Conservation (phyloP, 306 rosid species). For the Delonix regia region DNA sequence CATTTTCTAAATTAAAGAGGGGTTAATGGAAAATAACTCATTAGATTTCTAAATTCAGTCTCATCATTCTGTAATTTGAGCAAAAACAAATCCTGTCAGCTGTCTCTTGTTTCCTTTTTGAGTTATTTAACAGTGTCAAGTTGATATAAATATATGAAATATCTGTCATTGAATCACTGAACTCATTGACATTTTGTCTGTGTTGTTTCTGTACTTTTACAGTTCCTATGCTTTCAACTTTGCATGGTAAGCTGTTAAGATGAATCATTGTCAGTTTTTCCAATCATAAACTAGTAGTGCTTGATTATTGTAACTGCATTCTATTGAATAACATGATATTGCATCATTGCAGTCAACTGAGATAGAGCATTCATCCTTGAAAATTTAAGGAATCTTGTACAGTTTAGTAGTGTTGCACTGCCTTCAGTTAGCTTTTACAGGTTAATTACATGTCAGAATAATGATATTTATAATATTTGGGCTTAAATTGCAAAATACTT, state of each 20-base stretch:
- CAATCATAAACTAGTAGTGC: neutral
- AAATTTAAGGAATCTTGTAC: slow-evolving; percentile 70
- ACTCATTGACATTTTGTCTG: too few relatives aligned
- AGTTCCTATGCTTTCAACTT: slow-evolving; percentile 14
- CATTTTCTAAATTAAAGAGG: neutral
- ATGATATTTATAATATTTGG: slow-evolving; percentile 27
- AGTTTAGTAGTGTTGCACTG: slow-evolving; percentile 76
- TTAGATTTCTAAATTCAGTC: slow-evolving; percentile 8
- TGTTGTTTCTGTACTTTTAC: slow-evolving; percentile 21
- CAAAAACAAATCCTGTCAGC: neutral
- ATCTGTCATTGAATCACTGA: too few relatives aligned
- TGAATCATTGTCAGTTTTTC: slow-evolving; percentile 18
- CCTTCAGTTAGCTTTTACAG: slow-evolving; percentile 54
- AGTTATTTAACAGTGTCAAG: neutral
- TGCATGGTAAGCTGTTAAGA: neutral
- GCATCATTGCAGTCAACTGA: slow-evolving; percentile 68
- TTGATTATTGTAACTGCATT: neutral
- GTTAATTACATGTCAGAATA: slow-evolving; percentile 27
- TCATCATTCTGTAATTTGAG: neutral
- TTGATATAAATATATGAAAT: neutral
- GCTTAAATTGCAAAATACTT: slow-evolving; percentile 31
- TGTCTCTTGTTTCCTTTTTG: neutral
- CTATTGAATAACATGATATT: slow-evolving; percentile 33
- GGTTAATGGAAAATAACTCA: neutral
- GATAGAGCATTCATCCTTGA: slow-evolving; percentile 87